phyloP scores from a whole-genome alignment of 371 early-diverging fungal species.

The Mortierella sp. region DNA sequence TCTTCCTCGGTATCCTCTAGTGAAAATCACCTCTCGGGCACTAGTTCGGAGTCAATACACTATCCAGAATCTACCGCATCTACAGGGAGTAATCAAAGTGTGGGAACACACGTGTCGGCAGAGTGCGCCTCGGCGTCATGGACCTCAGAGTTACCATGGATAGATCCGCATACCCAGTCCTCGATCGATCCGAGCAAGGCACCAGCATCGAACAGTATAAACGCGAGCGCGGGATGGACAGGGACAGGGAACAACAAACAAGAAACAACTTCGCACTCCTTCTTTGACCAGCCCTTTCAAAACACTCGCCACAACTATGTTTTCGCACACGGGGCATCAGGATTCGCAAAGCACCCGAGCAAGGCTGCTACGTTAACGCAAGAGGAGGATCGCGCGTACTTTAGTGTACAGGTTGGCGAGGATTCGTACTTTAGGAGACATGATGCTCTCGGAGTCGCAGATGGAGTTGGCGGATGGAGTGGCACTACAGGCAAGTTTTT shows the following conservation, averaged over 20 bases:
- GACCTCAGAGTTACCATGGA: constrained; percentile 51
- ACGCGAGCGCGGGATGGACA: neutral
- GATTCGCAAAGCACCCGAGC: constrained; percentile 77
- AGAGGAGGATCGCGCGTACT: constrained; percentile 79
- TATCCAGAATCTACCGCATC: neutral
- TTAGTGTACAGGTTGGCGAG: constrained; percentile 83
- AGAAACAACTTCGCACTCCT: constrained; percentile 11
- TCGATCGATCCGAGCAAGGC: constrained; percentile 28
- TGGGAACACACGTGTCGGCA: constrained; percentile 23
- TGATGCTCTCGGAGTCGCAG: constrained; percentile 86
- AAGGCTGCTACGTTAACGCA: constrained; percentile 47
- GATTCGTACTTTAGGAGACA: constrained; percentile 82
- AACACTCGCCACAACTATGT: constrained; percentile 65
- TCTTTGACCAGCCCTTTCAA: constrained; percentile 57
- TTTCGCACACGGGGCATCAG: constrained; percentile 79
- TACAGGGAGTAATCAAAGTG: constrained; percentile 5
- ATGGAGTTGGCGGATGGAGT: constrained; percentile 88
- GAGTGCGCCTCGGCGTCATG: constrained; percentile 21
- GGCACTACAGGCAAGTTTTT: constrained; percentile 55
- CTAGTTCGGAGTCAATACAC: constrained; percentile 10
- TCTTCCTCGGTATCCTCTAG: neutral
- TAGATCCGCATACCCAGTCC: constrained; percentile 34
- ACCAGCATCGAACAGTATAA: neutral
- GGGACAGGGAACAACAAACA: constrained; percentile 1
- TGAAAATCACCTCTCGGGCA: neutral